A percentile compares a stretch with the other conserved stretches of the same genome.
Conservation (phyloP, 495 filamentous ascomycete species). For the Choiromyces venosus region DNA sequence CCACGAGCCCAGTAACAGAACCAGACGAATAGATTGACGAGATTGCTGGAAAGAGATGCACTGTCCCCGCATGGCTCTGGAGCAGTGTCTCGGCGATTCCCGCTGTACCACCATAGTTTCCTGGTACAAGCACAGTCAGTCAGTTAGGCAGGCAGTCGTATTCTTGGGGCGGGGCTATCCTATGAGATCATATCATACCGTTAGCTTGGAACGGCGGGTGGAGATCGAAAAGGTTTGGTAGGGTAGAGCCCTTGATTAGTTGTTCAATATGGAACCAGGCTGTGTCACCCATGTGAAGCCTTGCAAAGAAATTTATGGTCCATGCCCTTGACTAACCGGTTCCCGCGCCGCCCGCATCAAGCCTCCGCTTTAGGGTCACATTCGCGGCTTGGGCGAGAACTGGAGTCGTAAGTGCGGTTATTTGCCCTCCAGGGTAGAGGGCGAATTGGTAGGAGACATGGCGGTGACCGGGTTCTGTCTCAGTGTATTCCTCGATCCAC, state of each 20-base stretch:
- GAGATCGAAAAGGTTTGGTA: constrained; percentile 22
- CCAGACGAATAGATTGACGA: constrained; percentile 32
- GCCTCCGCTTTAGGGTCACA: constrained; percentile 44
- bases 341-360: constrained; percentile 47
- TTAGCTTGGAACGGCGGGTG: constrained; percentile 42
- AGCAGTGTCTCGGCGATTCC: constrained; percentile 42
- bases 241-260: constrained; percentile 12
- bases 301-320: constrained; percentile 47
- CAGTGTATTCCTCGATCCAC: constrained; percentile 49
- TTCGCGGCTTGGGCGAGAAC: constrained; percentile 44
- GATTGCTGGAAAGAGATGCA: constrained; percentile 41
- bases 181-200: constrained; percentile 9
- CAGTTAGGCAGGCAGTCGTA: not conserved
- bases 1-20: constrained; percentile 34
- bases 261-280: constrained; percentile 34
- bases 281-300: constrained; percentile 41
- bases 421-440: constrained; percentile 42
- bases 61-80: constrained; percentile 33
- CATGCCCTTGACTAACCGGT: constrained; percentile 52
- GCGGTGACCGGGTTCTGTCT: constrained; percentile 50
- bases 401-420: constrained; percentile 26
- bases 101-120: constrained; percentile 41
- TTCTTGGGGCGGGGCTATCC: not conserved
- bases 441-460: constrained; percentile 51
- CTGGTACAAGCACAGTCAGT: not conserved